Conservation (phyloP, 495 filamentous ascomycete genomes). For the Penicillium mononematosum region DNA sequence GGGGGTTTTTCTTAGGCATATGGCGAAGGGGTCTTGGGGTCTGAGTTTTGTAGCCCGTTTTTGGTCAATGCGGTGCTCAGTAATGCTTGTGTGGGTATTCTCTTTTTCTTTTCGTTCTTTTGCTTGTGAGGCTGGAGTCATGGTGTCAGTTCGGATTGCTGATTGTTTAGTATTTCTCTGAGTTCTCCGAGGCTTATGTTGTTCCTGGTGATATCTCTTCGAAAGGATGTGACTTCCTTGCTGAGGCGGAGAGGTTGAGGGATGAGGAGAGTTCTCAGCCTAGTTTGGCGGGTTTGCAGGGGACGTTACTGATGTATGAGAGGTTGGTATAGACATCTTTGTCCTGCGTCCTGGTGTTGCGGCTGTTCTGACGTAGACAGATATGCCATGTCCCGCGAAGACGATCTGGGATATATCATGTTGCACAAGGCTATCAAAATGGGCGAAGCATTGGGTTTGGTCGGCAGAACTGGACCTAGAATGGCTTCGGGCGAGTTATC, state of each 20-base stretch:
- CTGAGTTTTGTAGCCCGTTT: slow-evolving; percentile 51
- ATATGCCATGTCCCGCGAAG: slow-evolving; percentile 43
- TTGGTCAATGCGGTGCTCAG: slow-evolving; percentile 55
- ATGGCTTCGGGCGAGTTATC: slow-evolving; percentile 25
- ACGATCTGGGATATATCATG: slow-evolving; percentile 46
- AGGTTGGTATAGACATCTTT: slow-evolving; percentile 21
- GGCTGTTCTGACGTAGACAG: slow-evolving; percentile 11
- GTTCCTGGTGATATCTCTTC: slow-evolving; percentile 43
- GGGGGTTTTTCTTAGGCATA: slow-evolving; percentile 50
- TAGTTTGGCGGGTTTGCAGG: slow-evolving; percentile 41
- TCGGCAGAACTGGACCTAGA: slow-evolving; percentile 27
- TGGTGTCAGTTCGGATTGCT: not conserved
- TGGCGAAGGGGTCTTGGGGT: slow-evolving; percentile 31
- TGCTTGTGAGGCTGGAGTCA: too few relatives aligned
- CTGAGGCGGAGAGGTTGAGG: slow-evolving; percentile 41
- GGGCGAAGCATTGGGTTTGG: slow-evolving; percentile 38
- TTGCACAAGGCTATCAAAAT: slow-evolving; percentile 44
- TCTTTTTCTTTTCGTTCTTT: not conserved
- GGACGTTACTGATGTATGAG: slow-evolving; percentile 44
- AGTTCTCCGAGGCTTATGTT: slow-evolving; percentile 46
- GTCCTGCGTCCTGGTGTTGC: not conserved
- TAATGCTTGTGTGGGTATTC: slow-evolving; percentile 44
- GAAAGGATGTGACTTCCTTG: slow-evolving; percentile 44
- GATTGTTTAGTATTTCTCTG: slow-evolving; percentile 42
- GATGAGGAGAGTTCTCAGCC: slow-evolving; percentile 24